phyloP scores from a whole-genome alignment of 345 rosid genomes.

The Salix purpurea region DNA sequence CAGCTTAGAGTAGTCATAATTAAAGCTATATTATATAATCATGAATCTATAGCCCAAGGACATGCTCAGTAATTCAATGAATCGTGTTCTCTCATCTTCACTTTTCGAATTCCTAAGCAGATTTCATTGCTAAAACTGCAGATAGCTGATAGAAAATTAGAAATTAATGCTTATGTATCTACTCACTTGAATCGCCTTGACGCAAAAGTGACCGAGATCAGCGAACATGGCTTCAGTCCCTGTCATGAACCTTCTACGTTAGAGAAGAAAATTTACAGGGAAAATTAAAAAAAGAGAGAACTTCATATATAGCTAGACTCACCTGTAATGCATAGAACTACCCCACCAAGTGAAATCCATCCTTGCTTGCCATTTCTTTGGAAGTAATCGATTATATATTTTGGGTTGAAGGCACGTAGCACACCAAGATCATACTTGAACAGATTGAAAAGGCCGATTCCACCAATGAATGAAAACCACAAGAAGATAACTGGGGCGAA shows the following conservation, averaged over 20 bases:
- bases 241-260: not conserved
- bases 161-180: not conserved
- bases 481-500: slow-evolving; percentile 60
- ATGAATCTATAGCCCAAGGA: too few relatives aligned
- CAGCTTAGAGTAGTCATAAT: too few relatives aligned
- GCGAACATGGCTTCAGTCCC: slow-evolving; percentile 92
- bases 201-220: slow-evolving; percentile 78
- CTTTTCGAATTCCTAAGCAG: too few relatives aligned
- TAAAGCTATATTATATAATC: too few relatives aligned
- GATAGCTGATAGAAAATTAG: not conserved
- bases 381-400: slow-evolving; percentile 14
- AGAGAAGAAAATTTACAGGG: not conserved
- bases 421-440: slow-evolving; percentile 50
- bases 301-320: not conserved
- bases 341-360: slow-evolving; percentile 24
- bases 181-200: slow-evolving; percentile 62
- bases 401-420: slow-evolving; percentile 42
- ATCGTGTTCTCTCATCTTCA: too few relatives aligned
- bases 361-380: slow-evolving; percentile 18
- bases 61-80: too few relatives aligned
- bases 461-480: slow-evolving; percentile 54
- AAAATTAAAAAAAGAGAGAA: not conserved
- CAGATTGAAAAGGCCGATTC: slow-evolving; percentile 64
- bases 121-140: not conserved
- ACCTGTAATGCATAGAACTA: slow-evolving; percentile 18